Base-by-base conservation (phyloP, 345 rosid genomes). In the Camelina hispida region DNA sequence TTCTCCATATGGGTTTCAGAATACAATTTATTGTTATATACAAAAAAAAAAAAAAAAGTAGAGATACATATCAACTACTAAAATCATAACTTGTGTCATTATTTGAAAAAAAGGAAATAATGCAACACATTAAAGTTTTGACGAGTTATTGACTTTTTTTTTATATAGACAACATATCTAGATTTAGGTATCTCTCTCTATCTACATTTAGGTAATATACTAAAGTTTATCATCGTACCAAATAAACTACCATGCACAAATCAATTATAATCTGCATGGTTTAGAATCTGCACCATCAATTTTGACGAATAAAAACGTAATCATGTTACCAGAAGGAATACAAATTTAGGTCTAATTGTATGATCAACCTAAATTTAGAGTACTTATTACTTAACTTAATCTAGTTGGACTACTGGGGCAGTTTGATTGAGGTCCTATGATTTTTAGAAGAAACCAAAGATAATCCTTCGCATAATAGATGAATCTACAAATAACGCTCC, bases 101-200 rank as follows among this genome's bases (percentile, higher is more conserved):
- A 35, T 3, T 44, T 44, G 22, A 16, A 42, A 15, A 15, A 38
- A 12, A 30, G 7, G 42, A 66, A 46, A 73, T 56, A 35, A 32
- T 32, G 52, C 42, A 58, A 58, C 16, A 47, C 44, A 50, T 67
- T 25, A 48, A 58, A 50, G 55, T 23, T 50, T 46, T 67, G 51
- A 68, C 61, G 61, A 67, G 53, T 51, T 67, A 35, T 66, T 74
- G 78, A 74, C 64, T 25, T 25, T 25, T 25, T 20, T 25, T 25
- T 25, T 65, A 55, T 43, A 35, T 40, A 42, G 17, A 4, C 40
- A 40, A 17, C 59, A 56, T 48, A 32, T 46, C 51, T 61, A 71
- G 40, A 60, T 62, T 72, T 57, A 58, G 60, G 14, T 12, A 58
- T 52, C 48, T 54, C 57, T 44, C 15, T 44, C 15, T 16, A 34